phyloP scores from a whole-genome alignment of 2,329 filamentous ascomycete species.

The Pseudocercospora crystallina region DNA sequence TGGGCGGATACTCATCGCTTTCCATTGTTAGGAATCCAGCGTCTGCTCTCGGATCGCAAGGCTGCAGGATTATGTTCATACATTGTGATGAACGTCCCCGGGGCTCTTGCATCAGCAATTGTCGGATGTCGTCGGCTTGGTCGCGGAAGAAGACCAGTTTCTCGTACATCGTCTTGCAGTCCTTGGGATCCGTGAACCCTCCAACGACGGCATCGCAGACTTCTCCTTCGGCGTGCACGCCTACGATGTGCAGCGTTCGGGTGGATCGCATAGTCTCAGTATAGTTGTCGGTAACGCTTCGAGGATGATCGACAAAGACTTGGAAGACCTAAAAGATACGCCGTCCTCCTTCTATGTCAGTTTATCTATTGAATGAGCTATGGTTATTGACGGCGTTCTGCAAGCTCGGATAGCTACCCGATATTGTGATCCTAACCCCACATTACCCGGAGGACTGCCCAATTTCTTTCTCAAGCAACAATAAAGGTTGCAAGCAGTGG shows the following conservation, averaged over 20 bases:
- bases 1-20: constrained; percentile 47
- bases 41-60: constrained; percentile 47
- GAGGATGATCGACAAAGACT: no score
- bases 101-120: constrained; percentile 49
- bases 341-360: no score
- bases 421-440: no score
- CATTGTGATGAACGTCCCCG: constrained; percentile 45
- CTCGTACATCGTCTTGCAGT: constrained; percentile 52
- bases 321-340: no score
- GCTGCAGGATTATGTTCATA: constrained; percentile 44
- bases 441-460: no score
- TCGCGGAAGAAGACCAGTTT: constrained; percentile 47
- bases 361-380: no score
- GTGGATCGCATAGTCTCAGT: no score
- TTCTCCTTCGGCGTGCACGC: constrained; percentile 35
- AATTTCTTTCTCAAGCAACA: no score
- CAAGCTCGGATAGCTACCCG: no score
- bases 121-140: constrained; percentile 40
- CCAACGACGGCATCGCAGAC: constrained; percentile 53
- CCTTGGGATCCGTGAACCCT: constrained; percentile 39
- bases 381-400: no score
- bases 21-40: constrained; percentile 50
- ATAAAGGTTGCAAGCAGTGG: no score
- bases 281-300: no score
- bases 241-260: constrained; percentile 8